These are phyloP conservation scores for Solanum clarkiae DNA, from an alignment of 257 asterid genomes.

Conservation along the genomic window DNA sequence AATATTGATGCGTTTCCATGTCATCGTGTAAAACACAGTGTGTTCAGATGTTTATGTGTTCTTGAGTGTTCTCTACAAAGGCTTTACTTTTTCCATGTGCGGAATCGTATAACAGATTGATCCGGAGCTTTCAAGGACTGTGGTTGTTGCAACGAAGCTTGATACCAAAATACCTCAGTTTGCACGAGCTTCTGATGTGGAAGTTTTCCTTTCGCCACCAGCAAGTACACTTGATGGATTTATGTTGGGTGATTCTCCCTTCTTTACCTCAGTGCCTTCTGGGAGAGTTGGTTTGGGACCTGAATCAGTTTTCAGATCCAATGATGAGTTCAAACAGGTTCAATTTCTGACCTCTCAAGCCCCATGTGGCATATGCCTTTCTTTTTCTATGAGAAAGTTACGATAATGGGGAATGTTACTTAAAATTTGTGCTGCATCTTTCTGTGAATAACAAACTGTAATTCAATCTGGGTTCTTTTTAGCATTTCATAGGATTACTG, in stretches of 20 bases:
- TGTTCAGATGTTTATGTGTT: background rate
- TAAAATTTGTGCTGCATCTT: background rate
- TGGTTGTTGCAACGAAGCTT: constrained; percentile 87
- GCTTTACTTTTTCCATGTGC: background rate
- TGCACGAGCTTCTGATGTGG: constrained; percentile 96
- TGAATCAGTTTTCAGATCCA: constrained; percentile 83
- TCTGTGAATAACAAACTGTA: background rate
- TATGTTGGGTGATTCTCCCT: constrained; percentile 96
- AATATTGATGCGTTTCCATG: background rate
- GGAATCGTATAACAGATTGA: constrained; percentile 44
- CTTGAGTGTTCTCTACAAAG: background rate
- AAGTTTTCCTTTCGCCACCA: constrained; percentile 94
- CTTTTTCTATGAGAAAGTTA: background rate
- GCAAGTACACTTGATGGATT: constrained; percentile 80
- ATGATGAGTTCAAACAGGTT: constrained; percentile 96
- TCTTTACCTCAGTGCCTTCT: constrained; percentile 96
- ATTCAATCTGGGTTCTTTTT: background rate
- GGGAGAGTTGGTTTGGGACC: constrained; percentile 92
- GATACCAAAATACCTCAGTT: constrained; percentile 97
- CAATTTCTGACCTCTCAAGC: constrained; percentile 1
- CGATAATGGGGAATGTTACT: background rate
- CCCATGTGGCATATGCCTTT: background rate
- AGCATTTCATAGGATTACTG: background rate
- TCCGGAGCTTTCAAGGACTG: constrained; percentile 96
- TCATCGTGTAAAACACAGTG: background rate